Percentiles rank a stretch among this genome's conserved stretches.
phyloP scores from a whole-genome alignment of 2,329 filamentous ascomycete genomes.

The Ophiostoma ulmi region DNA sequence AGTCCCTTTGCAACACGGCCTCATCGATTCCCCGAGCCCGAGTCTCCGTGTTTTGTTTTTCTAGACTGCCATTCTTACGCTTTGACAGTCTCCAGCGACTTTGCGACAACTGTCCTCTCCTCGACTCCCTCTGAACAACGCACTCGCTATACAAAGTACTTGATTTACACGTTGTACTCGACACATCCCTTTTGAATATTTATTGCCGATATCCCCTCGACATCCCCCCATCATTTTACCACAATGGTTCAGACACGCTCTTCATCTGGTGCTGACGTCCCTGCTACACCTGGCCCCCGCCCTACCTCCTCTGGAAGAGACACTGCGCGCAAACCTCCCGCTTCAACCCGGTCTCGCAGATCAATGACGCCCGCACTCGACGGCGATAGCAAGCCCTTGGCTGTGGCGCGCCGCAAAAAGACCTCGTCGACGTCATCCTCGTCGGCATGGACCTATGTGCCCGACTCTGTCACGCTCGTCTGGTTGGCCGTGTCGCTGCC shows the following conservation, averaged over 20 bases:
- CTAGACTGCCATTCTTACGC: neutral
- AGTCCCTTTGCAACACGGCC: neutral
- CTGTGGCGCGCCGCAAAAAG: slow-evolving; percentile 10
- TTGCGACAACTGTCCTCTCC: slow-evolving; percentile 10
- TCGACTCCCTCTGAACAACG: neutral
- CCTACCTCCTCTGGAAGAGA: slow-evolving; percentile 2
- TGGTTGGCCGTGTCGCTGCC: slow-evolving; percentile 74
- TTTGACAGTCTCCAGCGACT: neutral
- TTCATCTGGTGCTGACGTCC: slow-evolving; percentile 27
- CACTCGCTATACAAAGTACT: neutral
- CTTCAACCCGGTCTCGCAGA: slow-evolving; percentile 16
- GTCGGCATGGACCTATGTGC: slow-evolving; percentile 42
- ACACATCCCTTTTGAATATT: neutral
- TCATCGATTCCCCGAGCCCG: slow-evolving; percentile 3
- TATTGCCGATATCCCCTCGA: neutral
- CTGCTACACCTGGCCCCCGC: neutral
- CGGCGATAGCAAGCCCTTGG: neutral
- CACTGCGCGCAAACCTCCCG: slow-evolving; percentile 21
- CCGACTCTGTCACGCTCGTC: slow-evolving; percentile 46
- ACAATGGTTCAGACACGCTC: slow-evolving; percentile 30
- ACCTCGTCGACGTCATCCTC: slow-evolving; percentile 15
- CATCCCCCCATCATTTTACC: neutral
- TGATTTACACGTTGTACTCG: neutral
- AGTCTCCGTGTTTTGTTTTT: neutral
- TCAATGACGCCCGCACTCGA: slow-evolving; percentile 15